Percentiles rank a stretch among this genome's conserved stretches.
Evolutionary conservation across 495 filamentous ascomycete species (phyloP).

Genomic region (Cryomyces antarcticus): DNA sequence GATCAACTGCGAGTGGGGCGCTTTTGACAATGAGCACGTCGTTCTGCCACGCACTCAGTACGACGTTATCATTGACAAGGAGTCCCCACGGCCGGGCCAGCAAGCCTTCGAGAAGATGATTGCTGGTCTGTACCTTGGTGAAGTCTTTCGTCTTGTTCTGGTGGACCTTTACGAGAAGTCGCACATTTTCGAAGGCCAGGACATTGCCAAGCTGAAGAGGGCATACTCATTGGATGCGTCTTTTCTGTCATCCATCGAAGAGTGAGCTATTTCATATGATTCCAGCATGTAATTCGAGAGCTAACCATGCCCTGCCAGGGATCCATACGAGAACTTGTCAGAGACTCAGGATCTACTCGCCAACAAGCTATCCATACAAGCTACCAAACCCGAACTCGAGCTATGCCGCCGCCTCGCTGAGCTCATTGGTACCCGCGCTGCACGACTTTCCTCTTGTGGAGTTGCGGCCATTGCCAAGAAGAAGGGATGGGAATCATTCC

Average conservation of each 20-base stretch:
- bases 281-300: neutral
- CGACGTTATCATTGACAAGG: constrained; percentile 74
- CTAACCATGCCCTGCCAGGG: constrained; percentile 23
- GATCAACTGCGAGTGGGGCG: constrained; percentile 98
- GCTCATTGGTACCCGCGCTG: constrained; percentile 83
- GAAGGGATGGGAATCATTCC: constrained; percentile 71
- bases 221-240: constrained; percentile 78
- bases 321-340: constrained; percentile 81
- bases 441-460: constrained; percentile 80
- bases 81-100: constrained; percentile 85
- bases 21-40: constrained; percentile 91
- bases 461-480: constrained; percentile 90
- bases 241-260: constrained; percentile 89
- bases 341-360: constrained; percentile 70
- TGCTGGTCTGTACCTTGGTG: constrained; percentile 83
- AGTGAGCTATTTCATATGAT: constrained; percentile 25
- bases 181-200: constrained; percentile 65
- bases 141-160: constrained; percentile 80
- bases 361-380: constrained; percentile 43
- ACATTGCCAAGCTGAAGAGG: constrained; percentile 56
- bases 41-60: constrained; percentile 74
- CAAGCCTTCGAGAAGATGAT: constrained; percentile 98
- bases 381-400: constrained; percentile 58
- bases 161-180: constrained; percentile 66
- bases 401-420: constrained; percentile 74